Percentiles rank a stretch among this genome's conserved stretches.
These are phyloP conservation scores for Coemansia sp. DNA, from an alignment of 371 early-diverging fungal genomes.

Conservation along the genomic window DNA sequence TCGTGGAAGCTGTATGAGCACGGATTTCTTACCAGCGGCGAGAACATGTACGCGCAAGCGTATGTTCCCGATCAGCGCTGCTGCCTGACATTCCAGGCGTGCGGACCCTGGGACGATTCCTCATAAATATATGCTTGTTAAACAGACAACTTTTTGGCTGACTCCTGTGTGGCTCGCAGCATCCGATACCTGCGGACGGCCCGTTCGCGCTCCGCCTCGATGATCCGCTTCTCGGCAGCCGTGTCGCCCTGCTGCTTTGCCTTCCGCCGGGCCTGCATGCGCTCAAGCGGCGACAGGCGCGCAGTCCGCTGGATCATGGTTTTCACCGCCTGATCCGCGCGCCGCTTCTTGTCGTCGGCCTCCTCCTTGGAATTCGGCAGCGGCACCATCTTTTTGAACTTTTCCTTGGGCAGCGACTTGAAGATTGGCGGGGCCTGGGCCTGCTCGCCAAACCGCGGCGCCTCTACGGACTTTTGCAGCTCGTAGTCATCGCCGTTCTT, in stretches of 20 bases:
- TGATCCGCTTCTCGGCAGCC: slow-evolving; percentile 42
- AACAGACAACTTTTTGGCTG: slow-evolving; percentile 1
- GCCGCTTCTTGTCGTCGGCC: slow-evolving; percentile 13
- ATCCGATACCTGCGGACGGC: slow-evolving; percentile 45
- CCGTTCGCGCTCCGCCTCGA: slow-evolving; percentile 44
- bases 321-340: slow-evolving; percentile 39
- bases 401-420: slow-evolving; percentile 38
- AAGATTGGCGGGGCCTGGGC: slow-evolving; percentile 45
- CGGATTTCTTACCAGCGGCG: slow-evolving; percentile 41
- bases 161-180: slow-evolving; percentile 40
- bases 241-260: slow-evolving; percentile 26
- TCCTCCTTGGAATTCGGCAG: slow-evolving; percentile 37
- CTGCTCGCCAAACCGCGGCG: slow-evolving; percentile 45
- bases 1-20: slow-evolving; percentile 47
- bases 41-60: slow-evolving; percentile 48
- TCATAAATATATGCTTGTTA: slow-evolving; percentile 8
- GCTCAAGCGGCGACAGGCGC: slow-evolving; percentile 40
- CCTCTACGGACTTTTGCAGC: neutral
- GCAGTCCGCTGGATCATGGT: slow-evolving; percentile 45
- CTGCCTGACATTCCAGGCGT: slow-evolving; percentile 42
- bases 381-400: slow-evolving; percentile 39
- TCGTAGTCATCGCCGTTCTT: slow-evolving; percentile 14
- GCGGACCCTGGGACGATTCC: slow-evolving; percentile 48
- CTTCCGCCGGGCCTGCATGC: slow-evolving; percentile 48
- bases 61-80: slow-evolving; percentile 9